A percentile compares a stretch with the other conserved stretches of the same genome.
These are phyloP conservation scores for Glarea lozoyensis DNA, from an alignment of 495 filamentous ascomycete species.

Conservation along the genomic window DNA sequence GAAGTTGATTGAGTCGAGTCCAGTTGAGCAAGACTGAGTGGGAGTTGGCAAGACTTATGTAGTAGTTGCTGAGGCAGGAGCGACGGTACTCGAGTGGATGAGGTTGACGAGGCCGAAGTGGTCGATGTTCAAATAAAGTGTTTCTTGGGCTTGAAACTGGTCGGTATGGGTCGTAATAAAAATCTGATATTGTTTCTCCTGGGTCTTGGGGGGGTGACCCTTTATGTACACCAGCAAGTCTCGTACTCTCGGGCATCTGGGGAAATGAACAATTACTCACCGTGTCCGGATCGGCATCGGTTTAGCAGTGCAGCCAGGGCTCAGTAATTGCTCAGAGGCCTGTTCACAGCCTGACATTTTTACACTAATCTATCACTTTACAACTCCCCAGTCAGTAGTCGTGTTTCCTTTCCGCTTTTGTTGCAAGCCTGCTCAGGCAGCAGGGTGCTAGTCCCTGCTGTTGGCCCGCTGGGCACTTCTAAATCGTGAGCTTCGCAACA, in stretches of 20 bases:
- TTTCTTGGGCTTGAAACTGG: conserved; percentile 2
- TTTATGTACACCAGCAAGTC: conserved; percentile 14
- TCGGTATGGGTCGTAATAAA: background rate
- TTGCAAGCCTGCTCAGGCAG: conserved; percentile 14
- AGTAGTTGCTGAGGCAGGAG: background rate
- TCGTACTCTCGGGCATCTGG: conserved; percentile 11
- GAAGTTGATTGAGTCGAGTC: no score
- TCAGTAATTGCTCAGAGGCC: no score
- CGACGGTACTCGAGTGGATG: conserved; percentile 7
- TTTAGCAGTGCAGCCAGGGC: no score
- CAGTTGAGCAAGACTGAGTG: no score
- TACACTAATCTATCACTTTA: no score
- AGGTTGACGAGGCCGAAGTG: conserved; percentile 1
- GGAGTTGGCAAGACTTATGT: no score
- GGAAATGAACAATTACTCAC: conserved; percentile 19
- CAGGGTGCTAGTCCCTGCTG: conserved; percentile 6
- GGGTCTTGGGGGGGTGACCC: conserved; percentile 7
- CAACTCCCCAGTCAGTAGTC: no score
- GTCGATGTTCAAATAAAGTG: conserved; percentile 7
- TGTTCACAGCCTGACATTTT: no score
- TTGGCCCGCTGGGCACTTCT: conserved; percentile 7
- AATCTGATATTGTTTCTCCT: conserved; percentile 3
- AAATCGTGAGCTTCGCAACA: conserved; percentile 14
- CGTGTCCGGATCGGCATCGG: conserved; percentile 18
- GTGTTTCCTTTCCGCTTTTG: no score